Evolutionary conservation across 2,329 filamentous ascomycete genomes (phyloP).

Genomic region (Phaeosphaeria sp.): DNA sequence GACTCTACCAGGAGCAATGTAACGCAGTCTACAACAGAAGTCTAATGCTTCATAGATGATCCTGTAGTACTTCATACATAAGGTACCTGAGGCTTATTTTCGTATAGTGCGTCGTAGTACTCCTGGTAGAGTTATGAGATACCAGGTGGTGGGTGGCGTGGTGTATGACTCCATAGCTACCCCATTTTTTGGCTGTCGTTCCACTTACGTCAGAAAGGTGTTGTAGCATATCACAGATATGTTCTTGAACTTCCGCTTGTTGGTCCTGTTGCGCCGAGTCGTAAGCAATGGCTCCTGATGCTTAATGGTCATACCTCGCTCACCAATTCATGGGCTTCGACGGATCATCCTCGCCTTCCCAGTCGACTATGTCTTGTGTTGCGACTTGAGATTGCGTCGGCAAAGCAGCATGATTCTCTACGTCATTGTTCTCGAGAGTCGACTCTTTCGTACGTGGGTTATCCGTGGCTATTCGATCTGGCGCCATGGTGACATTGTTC

Average conservation of each 20-base stretch:
- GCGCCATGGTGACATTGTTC: not conserved
- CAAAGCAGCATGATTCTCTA: not conserved
- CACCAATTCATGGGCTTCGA: conserved; percentile 66
- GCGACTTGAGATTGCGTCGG: not conserved
- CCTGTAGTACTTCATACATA: too few species aligned
- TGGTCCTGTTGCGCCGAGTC: conserved; percentile 21
- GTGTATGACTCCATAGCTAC: too few species aligned
- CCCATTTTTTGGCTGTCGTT: too few species aligned
- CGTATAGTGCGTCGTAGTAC: too few species aligned
- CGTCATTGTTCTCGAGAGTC: not conserved
- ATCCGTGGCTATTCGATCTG: not conserved
- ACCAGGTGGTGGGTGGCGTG: too few species aligned
- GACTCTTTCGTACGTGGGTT: not conserved
- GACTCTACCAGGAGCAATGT: too few species aligned
- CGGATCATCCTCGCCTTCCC: conserved; percentile 63
- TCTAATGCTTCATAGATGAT: too few species aligned
- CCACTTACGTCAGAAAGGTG: conserved; percentile 35
- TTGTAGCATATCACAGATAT: conserved; percentile 31
- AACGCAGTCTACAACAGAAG: too few species aligned
- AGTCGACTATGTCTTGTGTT: conserved; percentile 57
- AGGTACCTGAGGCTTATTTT: too few species aligned
- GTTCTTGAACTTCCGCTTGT: conserved; percentile 29
- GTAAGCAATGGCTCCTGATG: not conserved
- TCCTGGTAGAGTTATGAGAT: too few species aligned
- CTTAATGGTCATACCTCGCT: not conserved